phyloP scores from a whole-genome alignment of 768 basidiomycete species.

The Austroboletus eburneus region DNA sequence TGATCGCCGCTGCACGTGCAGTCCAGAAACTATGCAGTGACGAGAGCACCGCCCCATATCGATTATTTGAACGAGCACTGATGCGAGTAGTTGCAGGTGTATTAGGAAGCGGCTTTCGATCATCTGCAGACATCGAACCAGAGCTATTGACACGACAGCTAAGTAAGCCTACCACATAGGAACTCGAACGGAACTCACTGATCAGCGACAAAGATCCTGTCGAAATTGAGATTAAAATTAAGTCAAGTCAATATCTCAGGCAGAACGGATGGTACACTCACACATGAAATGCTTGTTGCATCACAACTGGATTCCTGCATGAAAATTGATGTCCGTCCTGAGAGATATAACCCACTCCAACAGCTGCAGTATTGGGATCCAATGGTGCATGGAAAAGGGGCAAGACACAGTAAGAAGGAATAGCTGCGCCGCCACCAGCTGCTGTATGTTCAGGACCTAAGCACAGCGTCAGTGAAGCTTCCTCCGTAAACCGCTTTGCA shows the following conservation, averaged over 20 bases:
- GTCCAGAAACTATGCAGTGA: slow-evolving; percentile 55
- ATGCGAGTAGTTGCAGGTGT: slow-evolving; percentile 41
- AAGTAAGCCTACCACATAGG: slow-evolving; percentile 34
- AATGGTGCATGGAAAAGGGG: slow-evolving; percentile 48
- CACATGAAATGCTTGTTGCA: slow-evolving; percentile 59
- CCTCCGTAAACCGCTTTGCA: too few species aligned
- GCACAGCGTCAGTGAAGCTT: neutral
- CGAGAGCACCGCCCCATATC: slow-evolving; percentile 59
- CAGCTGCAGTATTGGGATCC: slow-evolving; percentile 23
- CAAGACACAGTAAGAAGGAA: slow-evolving; percentile 51
- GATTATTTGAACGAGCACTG: slow-evolving; percentile 35
- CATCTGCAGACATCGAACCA: slow-evolving; percentile 41
- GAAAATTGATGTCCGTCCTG: slow-evolving; percentile 52
- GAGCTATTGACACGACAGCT: too few species aligned
- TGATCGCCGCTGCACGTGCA: slow-evolving; percentile 41
- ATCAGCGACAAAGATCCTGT: slow-evolving; percentile 54
- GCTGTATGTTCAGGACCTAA: slow-evolving; percentile 50
- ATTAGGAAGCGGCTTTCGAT: slow-evolving; percentile 41
- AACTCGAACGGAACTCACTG: slow-evolving; percentile 25
- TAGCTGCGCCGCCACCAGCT: slow-evolving; percentile 34
- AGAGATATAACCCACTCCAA: slow-evolving; percentile 45
- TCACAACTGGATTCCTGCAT: slow-evolving; percentile 49
- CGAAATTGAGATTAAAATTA: neutral
- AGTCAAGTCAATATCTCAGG: neutral
- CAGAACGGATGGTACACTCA: slow-evolving; percentile 27